phyloP scores from a whole-genome alignment of 2,329 filamentous ascomycete species.

The Dryadomyces quercus-mongolicae region DNA sequence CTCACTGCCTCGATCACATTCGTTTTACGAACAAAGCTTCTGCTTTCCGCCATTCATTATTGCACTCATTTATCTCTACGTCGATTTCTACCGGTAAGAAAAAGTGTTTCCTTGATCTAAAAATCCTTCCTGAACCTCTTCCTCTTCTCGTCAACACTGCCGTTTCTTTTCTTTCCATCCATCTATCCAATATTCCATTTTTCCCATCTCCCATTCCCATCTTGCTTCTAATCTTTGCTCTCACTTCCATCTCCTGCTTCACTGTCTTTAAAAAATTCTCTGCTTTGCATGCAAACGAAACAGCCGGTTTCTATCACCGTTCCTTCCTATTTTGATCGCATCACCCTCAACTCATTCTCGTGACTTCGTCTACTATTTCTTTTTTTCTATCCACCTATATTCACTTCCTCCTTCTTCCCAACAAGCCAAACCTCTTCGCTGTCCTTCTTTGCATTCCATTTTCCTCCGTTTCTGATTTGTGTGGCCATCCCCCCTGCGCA shows the following conservation, averaged over 20 bases:
- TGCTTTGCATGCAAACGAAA: not conserved
- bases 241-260: not conserved
- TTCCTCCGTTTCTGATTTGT: no score
- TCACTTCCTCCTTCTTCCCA: no score
- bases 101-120: no score
- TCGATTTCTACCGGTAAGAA: not conserved
- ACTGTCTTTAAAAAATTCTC: no score
- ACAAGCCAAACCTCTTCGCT: no score
- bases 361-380: not conserved
- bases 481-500: no score
- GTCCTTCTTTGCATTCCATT: no score
- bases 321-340: constrained; percentile 9
- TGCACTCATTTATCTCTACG: no score
- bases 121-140: no score
- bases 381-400: not conserved
- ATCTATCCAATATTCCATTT: not conserved
- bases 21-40: not conserved
- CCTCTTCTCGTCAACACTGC: no score
- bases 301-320: not conserved
- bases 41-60: no score
- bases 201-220: not conserved
- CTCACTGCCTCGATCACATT: not conserved
- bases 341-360: not conserved
- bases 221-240: not conserved
- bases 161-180: not conserved